These are phyloP conservation scores for Psilocybe sp. DNA, from an alignment of 768 basidiomycete genomes.

Conservation along the genomic window DNA sequence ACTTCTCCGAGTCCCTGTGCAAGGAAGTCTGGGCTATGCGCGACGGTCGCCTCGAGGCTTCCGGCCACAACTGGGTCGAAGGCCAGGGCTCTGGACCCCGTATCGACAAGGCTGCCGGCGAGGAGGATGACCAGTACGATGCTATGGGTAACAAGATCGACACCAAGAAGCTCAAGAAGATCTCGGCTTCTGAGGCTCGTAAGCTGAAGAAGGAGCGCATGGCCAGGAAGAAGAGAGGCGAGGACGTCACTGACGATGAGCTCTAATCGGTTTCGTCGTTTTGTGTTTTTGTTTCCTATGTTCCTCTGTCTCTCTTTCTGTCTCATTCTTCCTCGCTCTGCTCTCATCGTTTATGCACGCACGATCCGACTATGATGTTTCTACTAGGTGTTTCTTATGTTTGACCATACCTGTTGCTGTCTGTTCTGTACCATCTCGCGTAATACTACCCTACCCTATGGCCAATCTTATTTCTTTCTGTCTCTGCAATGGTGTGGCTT, in stretches of 20 bases:
- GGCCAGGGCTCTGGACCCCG: slow-evolving; percentile 94
- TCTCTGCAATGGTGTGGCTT: slow-evolving; percentile 2
- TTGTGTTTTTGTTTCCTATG: slow-evolving; percentile 11
- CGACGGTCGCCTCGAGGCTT: slow-evolving; percentile 93
- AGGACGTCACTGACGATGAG: slow-evolving; percentile 72
- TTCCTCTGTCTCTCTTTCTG: slow-evolving; percentile 8
- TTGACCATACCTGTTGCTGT: slow-evolving; percentile 14
- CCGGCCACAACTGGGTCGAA: slow-evolving; percentile 99
- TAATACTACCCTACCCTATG: slow-evolving; percentile 17
- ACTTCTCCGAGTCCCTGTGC: slow-evolving; percentile 99
- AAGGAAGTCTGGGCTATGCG: slow-evolving; percentile 99
- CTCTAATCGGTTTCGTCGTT: slow-evolving; percentile 32
- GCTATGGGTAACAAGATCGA: slow-evolving; percentile 99
- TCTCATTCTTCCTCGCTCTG: background rate
- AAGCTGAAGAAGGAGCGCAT: slow-evolving; percentile 98
- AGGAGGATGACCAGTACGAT: slow-evolving; percentile 89
- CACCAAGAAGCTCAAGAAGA: slow-evolving; percentile 81
- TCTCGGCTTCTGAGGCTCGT: slow-evolving; percentile 77
- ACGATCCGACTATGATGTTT: slow-evolving; percentile 17
- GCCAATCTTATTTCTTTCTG: slow-evolving; percentile 18
- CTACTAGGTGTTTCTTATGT: slow-evolving; percentile 19
- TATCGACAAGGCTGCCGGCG: slow-evolving; percentile 91
- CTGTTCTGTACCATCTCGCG: slow-evolving; percentile 15
- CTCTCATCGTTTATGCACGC: slow-evolving; percentile 2
- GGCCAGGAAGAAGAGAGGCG: slow-evolving; percentile 83